phyloP scores from a whole-genome alignment of 2,329 filamentous ascomycete species.

The Lachnellula occidentalis region DNA sequence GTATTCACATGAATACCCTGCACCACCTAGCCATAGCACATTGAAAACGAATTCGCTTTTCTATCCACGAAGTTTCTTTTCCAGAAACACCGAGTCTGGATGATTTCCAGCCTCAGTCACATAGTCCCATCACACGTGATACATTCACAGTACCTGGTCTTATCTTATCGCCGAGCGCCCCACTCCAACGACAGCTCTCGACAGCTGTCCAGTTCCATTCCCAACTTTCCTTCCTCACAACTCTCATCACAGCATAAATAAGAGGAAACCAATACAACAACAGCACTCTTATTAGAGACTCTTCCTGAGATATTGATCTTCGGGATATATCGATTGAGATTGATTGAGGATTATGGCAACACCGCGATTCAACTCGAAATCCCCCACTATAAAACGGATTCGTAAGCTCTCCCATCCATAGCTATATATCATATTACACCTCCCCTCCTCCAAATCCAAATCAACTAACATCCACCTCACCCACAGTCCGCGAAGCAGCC shows the following conservation, averaged over 20 bases:
- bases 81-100: no score
- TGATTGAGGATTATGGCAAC: slow-evolving; percentile 16
- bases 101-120: not conserved
- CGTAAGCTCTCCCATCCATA: slow-evolving; percentile 44
- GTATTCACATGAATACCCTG: no score
- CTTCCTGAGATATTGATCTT: no score
- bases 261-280: not conserved
- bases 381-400: slow-evolving; percentile 79
- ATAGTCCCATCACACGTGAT: not conserved
- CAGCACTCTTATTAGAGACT: not conserved
- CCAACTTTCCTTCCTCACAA: not conserved
- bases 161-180: not conserved
- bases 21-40: no score
- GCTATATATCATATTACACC: slow-evolving; percentile 5
- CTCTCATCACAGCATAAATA: no score
- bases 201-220: not conserved
- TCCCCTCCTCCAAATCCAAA: not conserved
- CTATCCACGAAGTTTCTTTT: no score
- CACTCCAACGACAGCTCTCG: not conserved
- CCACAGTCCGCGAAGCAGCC: slow-evolving; percentile 76
- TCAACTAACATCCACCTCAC: slow-evolving; percentile 12
- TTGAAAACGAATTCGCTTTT: no score
- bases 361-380: slow-evolving; percentile 60
- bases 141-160: not conserved
- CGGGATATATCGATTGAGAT: no score